A percentile compares a stretch with the other conserved stretches of the same genome.
These are phyloP conservation scores for Huntiella decipiens DNA, from an alignment of 2,329 filamentous ascomycete genomes.

Conservation along the genomic window DNA sequence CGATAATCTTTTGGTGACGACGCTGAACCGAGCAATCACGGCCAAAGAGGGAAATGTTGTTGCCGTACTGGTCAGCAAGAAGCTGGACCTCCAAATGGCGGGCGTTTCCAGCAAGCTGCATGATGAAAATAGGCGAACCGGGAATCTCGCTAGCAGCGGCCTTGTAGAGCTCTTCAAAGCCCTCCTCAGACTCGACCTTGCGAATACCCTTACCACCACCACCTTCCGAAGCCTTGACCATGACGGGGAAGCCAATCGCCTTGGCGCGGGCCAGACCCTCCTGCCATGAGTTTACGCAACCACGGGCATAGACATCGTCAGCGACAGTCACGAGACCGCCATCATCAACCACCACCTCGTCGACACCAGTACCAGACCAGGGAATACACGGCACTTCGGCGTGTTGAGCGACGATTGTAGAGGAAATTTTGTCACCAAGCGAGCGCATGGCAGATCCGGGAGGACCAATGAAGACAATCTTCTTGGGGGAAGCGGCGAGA, in stretches of 20 bases:
- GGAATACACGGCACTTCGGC: slow-evolving; percentile 92
- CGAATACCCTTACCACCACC: slow-evolving; percentile 98
- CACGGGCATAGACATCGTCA: slow-evolving; percentile 70
- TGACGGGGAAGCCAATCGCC: slow-evolving; percentile 93
- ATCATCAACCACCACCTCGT: slow-evolving; percentile 58
- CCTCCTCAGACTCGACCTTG: slow-evolving; percentile 71
- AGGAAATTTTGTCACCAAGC: slow-evolving; percentile 97
- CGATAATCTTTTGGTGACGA: slow-evolving; percentile 98
- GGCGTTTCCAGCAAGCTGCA: slow-evolving; percentile 95
- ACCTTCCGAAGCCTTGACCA: slow-evolving; percentile 99
- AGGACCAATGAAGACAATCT: slow-evolving; percentile 97
- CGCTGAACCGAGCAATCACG: slow-evolving; percentile 97
- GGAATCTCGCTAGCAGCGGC: slow-evolving; percentile 94
- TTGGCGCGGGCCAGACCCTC: slow-evolving; percentile 75
- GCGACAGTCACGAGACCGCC: slow-evolving; percentile 81
- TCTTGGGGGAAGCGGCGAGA: slow-evolving; percentile 86
- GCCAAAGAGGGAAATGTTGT: slow-evolving; percentile 97
- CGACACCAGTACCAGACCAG: slow-evolving; percentile 93
- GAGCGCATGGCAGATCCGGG: slow-evolving; percentile 98
- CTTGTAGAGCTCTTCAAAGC: slow-evolving; percentile 77
- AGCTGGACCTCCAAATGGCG: slow-evolving; percentile 95
- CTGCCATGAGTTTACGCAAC: slow-evolving; percentile 75
- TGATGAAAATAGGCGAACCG: slow-evolving; percentile 98
- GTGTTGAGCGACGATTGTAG: slow-evolving; percentile 96
- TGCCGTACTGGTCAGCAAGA: slow-evolving; percentile 95